Evolutionary conservation across 2,329 filamentous ascomycete genomes (phyloP).

Genomic region (Ophiostoma sp.): DNA sequence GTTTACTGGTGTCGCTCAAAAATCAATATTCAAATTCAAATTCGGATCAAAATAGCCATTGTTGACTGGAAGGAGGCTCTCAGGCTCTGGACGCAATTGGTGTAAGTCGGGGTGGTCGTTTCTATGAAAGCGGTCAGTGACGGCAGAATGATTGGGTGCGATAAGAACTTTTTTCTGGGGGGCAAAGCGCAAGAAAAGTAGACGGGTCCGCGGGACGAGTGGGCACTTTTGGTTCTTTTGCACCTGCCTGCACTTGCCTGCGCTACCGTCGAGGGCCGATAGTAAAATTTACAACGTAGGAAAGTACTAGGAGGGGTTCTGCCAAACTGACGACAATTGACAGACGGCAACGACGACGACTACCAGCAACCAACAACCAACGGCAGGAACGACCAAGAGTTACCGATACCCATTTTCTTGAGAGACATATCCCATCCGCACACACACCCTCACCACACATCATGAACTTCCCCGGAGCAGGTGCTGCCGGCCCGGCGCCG

Average conservation of each 20-base stretch:
- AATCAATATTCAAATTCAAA: background rate
- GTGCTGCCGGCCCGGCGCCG: conserved; percentile 29
- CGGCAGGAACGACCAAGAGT: background rate
- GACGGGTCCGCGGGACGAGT: background rate
- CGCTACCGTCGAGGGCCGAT: background rate
- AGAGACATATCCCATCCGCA: background rate
- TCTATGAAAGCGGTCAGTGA: conserved; percentile 37
- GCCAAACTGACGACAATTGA: conserved; percentile 8
- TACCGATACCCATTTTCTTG: too few relatives aligned
- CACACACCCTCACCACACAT: background rate
- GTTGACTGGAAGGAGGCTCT: background rate
- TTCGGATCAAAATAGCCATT: background rate
- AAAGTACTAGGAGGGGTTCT: background rate
- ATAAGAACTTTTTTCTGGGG: conserved; percentile 25
- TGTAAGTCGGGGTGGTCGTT: background rate
- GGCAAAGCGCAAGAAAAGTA: background rate
- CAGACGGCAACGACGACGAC: background rate
- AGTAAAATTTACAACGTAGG: conserved; percentile 7
- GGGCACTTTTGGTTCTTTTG: background rate
- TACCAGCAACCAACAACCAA: background rate
- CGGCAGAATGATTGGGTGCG: conserved; percentile 44
- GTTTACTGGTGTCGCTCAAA: background rate
- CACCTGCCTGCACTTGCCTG: background rate
- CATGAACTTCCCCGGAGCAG: conserved; percentile 34
- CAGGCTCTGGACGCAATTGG: too few relatives aligned